Evolutionary conservation across 768 basidiomycete genomes (phyloP), one percentile per base, ranked within the genome.

Genomic region (Mycena filopes): DNA sequence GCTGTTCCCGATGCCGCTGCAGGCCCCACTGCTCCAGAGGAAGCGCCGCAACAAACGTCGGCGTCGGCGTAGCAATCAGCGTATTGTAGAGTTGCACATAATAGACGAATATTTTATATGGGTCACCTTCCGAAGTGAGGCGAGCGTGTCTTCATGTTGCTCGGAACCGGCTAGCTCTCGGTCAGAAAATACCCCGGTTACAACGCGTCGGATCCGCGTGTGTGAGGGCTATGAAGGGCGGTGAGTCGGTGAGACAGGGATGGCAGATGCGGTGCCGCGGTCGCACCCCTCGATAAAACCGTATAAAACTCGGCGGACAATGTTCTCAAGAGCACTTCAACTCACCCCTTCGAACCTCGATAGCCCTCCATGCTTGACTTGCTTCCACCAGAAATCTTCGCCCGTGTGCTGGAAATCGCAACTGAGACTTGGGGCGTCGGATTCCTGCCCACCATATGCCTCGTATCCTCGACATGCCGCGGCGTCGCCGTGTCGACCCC

Each of bases 381-480:
- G 18, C 55, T 79, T 12, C 78, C 78, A 6, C 67, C 74, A 13
- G 77, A 78, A 71, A 68, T 78, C n/a, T 66, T 78, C 16, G 76
- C 72, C 5, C 43, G 65, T 16, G 66, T 71, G 13, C 74, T 79
- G 61, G 76, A 76, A 42, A 71, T 77, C 12, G 74, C 73, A 1
- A 70, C 75, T 8, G 65, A 76, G 23, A 66, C 70, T 21, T 75
- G 73, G 66, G 76, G 73, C 38, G 71, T 75, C 48, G 65, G 60
- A 8, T 75, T 73, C 58, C 70, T 78, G 18, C 70, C 71, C 2
- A 72, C 75, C 2, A 55, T 77, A 5, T 71, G 75, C 29, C 65
- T 71, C 20, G 77, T 78, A 21, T 77, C 73, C 61, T 66, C 58
- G 7, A 31, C 49, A 23, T 80, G 76, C 71, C 65, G 73, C 59